Evolutionary conservation across 2,329 filamentous ascomycete species (phyloP).

Genomic region (Pleurostoma richardsiae): DNA sequence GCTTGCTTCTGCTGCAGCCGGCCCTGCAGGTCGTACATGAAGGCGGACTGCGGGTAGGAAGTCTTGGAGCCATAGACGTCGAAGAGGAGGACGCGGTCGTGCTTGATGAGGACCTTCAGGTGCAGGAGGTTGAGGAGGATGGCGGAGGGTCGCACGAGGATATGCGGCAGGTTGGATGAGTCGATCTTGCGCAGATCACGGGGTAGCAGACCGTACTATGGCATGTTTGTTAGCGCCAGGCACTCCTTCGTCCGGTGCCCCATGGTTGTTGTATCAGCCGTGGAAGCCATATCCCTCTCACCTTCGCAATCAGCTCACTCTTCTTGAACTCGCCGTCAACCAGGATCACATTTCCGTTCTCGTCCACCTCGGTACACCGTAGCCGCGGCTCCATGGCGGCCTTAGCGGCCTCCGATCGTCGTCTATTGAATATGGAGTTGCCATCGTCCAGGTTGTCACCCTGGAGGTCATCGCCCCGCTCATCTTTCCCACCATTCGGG

Average conservation of each 20-base stretch:
- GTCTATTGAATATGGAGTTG: constrained; percentile 61
- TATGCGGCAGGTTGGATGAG: constrained; percentile 90
- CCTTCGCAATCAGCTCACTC: constrained; percentile 92
- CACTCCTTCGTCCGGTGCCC: not conserved
- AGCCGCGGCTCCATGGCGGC: constrained; percentile 79
- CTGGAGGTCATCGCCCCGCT: constrained; percentile 46
- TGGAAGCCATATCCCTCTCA: constrained; percentile 28
- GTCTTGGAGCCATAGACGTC: constrained; percentile 94
- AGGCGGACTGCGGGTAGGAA: constrained; percentile 90
- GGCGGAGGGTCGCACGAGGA: constrained; percentile 85
- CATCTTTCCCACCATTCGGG: constrained; percentile 22
- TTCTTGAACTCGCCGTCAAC: constrained; percentile 97
- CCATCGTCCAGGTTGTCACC: constrained; percentile 42
- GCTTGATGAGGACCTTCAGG: constrained; percentile 90
- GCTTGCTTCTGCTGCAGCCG: constrained; percentile 78
- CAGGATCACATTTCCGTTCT: constrained; percentile 84
- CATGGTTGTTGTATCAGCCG: not conserved
- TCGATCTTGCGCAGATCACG: constrained; percentile 97
- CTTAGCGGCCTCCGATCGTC: constrained; percentile 67
- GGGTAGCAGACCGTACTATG: constrained; percentile 81
- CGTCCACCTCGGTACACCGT: constrained; percentile 92
- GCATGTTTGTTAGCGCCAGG: not conserved
- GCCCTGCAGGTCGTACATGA: constrained; percentile 95
- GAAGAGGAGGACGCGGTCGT: constrained; percentile 87
- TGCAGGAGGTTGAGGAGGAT: constrained; percentile 97